These are phyloP conservation scores for Triticum turgidum DNA, from an alignment of 176 grass and related monocot species.

Conservation along the genomic window DNA sequence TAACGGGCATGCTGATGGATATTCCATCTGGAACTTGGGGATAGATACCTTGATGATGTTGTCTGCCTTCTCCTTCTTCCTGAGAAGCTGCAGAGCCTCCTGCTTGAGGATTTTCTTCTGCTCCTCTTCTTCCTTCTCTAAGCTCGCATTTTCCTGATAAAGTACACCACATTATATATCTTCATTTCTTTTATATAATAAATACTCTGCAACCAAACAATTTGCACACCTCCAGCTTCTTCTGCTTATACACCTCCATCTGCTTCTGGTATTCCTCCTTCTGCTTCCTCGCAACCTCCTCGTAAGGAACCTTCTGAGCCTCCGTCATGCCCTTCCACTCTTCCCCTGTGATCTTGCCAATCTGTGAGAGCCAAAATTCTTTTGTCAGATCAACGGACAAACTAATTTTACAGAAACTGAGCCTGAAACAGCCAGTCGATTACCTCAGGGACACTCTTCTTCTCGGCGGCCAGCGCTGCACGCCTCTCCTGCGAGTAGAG, in stretches of 20 bases:
- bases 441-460: constrained; percentile 78
- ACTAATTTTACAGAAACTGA: background rate
- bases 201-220: background rate
- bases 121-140: constrained; percentile 78
- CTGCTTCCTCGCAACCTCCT: constrained; percentile 54
- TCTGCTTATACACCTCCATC: constrained; percentile 83
- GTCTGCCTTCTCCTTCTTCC: constrained; percentile 87
- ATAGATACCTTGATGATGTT: constrained; percentile 80
- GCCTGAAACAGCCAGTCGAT: background rate
- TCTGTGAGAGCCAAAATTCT: constrained; percentile 23
- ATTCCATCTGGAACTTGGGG: background rate
- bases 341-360: constrained; percentile 78
- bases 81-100: constrained; percentile 85
- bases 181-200: background rate
- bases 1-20: background rate
- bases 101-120: constrained; percentile 82
- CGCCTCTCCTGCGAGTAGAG: constrained; percentile 73
- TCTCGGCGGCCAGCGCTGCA: constrained; percentile 37
- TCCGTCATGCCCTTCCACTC: constrained; percentile 84
- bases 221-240: constrained; percentile 53
- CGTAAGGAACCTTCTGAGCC: constrained; percentile 66
- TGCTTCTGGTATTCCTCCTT: constrained; percentile 63
- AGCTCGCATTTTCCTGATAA: constrained; percentile 48
- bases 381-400: background rate
- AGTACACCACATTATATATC: background rate